Percentiles rank a stretch among this genome's conserved stretches.
These are phyloP conservation scores for Spathaspora boniae DNA, from an alignment of 805 yeast genomes.

Conservation along the genomic window DNA sequence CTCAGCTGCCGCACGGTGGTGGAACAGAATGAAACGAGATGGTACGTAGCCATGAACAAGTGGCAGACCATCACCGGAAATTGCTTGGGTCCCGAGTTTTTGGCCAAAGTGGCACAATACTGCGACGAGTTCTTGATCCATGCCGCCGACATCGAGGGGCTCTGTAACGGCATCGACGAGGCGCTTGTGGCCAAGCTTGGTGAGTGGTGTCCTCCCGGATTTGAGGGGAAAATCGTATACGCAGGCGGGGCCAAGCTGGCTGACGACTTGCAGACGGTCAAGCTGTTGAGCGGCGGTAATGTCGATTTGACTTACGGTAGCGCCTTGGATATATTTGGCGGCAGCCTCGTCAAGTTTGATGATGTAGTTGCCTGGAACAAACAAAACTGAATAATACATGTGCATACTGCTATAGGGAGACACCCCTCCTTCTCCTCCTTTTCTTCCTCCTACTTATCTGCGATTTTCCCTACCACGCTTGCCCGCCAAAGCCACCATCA, in stretches of 20 bases:
- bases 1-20: slow-evolving; percentile 66
- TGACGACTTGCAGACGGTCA: slow-evolving; percentile 64
- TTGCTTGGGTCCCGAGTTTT: slow-evolving; percentile 50
- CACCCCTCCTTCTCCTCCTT: too few species aligned
- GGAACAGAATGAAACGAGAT: slow-evolving; percentile 31
- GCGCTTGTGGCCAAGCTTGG: slow-evolving; percentile 67
- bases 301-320: slow-evolving; percentile 94
- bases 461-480: slow-evolving; percentile 24
- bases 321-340: slow-evolving; percentile 94
- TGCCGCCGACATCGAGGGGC: slow-evolving; percentile 98
- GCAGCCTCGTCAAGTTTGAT: slow-evolving; percentile 66
- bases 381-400: slow-evolving; percentile 4
- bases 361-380: slow-evolving; percentile 77
- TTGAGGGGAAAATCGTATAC: slow-evolving; percentile 73
- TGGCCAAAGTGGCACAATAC: slow-evolving; percentile 53
- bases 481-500: slow-evolving; percentile 29
- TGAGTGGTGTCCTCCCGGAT: slow-evolving; percentile 63
- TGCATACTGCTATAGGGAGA: too few species aligned
- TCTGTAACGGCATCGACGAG: slow-evolving; percentile 89
- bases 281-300: slow-evolving; percentile 65
- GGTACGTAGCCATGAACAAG: slow-evolving; percentile 97
- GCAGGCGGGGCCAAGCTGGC: slow-evolving; percentile 94
- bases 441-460: background rate
- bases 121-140: slow-evolving; percentile 89
- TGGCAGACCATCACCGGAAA: slow-evolving; percentile 89